Evolutionary conservation across 148 eudicot species (phyloP), one percentile per base, ranked within the genome.

Genomic region (Fagopyrum homotropicum): DNA sequence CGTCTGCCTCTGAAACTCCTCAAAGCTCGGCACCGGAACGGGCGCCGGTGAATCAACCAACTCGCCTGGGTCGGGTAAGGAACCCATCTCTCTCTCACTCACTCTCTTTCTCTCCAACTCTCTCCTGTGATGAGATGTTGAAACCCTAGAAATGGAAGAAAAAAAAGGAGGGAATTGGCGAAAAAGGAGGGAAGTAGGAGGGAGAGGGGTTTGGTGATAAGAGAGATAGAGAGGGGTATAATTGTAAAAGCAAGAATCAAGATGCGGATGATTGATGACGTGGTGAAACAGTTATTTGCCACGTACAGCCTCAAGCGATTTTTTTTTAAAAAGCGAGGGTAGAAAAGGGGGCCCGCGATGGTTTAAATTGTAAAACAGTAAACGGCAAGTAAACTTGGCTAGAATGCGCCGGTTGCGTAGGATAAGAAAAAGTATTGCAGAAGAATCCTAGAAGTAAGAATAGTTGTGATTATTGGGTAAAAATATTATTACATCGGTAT

Each of bases 1-100:
- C 2, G 99, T 85, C 73, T 96, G 99, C 11, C 79, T 78, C 79
- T 92, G 97, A 75, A 96, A 96, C n/a, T 92, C 98, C 69, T 92
- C 97, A 84, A 96, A 84, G 44, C 87, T 85, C 51, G 74, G 30
- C 11, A 40, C 55, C 55, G 73, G 50, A 76, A 89, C 80, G 48
- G 81, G 79, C 43, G 54, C 51, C 51, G 74, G 59, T 12, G 82
- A 77, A 54, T 84, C 87, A 70, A 87, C 72, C 54, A 79, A 57
- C 78, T 85, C 88, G 79, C 85, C 91, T 73, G 98, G 93, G 82
- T 89, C 94, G 84, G 92, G 79, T 75, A 86, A 73, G 14, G 98
- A 90, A 75, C 89, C 90, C 97, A 92, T 89, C 60, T 68, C 61
- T 22, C 60, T 68, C 61, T 16, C 55, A 9, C 55, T 64, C 49